A percentile compares a stretch with the other conserved stretches of the same genome.
These are phyloP conservation scores for Cardamine resedifolia DNA, from an alignment of 345 rosid genomes.

Conservation along the genomic window DNA sequence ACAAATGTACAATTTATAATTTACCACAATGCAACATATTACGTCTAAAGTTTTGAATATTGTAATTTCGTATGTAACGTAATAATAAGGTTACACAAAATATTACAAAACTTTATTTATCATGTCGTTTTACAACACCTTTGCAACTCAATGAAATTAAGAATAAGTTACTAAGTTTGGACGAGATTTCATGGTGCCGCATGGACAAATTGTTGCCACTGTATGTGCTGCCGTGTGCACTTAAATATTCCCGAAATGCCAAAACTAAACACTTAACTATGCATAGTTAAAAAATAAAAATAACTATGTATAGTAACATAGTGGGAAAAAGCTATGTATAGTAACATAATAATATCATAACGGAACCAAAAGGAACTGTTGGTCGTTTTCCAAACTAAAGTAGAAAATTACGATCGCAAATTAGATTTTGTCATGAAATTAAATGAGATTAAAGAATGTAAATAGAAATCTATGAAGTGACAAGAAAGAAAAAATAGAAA, in stretches of 20 bases:
- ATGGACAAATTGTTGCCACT: constrained; percentile 2
- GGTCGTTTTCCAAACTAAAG: constrained; percentile 8
- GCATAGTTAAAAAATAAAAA: background rate
- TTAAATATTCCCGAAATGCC: background rate
- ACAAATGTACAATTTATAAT: background rate
- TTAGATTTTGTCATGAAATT: constrained; percentile 10
- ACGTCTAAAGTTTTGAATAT: background rate
- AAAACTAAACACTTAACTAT: constrained; percentile 1
- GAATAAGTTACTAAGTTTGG: background rate
- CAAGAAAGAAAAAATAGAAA: constrained; percentile 37
- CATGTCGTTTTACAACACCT: background rate
- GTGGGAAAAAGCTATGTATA: background rate
- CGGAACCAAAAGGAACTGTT: constrained; percentile 23
- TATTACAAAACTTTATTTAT: background rate
- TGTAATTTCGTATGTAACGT: background rate
- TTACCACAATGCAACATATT: constrained; percentile 4
- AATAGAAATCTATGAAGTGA: constrained; percentile 34
- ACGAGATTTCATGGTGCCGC: background rate
- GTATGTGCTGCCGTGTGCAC: background rate
- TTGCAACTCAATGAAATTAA: background rate
- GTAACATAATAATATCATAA: constrained; percentile 15
- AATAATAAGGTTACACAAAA: background rate
- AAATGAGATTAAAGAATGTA: constrained; percentile 28
- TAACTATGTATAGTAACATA: background rate
- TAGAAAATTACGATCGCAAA: constrained; percentile 20